A percentile compares a stretch with the other conserved stretches of the same genome.
Evolutionary conservation across 768 basidiomycete species (phyloP).

Genomic region (Lyophyllum decastes): DNA sequence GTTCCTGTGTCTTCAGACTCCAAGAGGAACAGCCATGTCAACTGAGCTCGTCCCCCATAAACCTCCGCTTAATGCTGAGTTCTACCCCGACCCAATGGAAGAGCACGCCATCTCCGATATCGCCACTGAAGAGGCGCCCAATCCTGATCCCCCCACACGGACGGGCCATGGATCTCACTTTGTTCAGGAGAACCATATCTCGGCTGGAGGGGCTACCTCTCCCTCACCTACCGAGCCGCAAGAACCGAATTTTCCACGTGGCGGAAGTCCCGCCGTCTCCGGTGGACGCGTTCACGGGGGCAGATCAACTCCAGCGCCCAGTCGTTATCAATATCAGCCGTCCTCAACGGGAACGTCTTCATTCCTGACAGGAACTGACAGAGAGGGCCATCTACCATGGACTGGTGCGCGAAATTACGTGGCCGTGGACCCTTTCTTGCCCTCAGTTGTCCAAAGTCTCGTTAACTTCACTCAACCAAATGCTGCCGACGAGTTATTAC

Average conservation of each 20-base stretch:
- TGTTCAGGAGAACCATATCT: neutral
- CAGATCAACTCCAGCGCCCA: neutral
- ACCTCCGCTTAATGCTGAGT: no score
- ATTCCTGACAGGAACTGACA: neutral
- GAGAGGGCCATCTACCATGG: neutral
- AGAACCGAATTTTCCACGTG: neutral
- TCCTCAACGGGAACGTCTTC: neutral
- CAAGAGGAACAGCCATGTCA: no score
- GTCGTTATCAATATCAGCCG: slow-evolving; percentile 2
- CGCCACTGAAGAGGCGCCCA: no score
- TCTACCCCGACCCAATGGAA: neutral
- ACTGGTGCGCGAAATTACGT: neutral
- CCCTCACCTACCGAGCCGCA: neutral
- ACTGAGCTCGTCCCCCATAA: no score
- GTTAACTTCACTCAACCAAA: neutral
- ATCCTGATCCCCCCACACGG: no score
- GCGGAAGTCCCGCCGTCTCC: neutral
- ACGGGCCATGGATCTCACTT: neutral
- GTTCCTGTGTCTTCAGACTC: no score
- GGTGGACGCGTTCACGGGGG: neutral
- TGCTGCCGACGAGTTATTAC: neutral
- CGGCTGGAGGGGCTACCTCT: no score
- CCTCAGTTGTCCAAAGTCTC: neutral
- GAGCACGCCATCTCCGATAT: no score
- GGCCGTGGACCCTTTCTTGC: neutral